Conservation (phyloP, 75 land plant genomes). For the Sequoiadendron giganteum region DNA sequence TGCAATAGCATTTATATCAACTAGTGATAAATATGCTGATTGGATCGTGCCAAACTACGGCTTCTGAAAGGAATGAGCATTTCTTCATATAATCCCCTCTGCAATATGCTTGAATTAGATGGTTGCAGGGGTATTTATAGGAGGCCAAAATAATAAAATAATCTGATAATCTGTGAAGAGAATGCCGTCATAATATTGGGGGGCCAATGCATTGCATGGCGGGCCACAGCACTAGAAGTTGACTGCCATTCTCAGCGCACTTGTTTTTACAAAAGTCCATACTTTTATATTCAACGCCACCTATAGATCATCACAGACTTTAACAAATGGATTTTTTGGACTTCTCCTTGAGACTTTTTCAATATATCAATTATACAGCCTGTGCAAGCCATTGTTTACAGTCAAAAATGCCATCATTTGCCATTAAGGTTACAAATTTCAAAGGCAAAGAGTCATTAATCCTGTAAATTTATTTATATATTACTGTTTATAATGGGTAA, state of each 20-base stretch:
- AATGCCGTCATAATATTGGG: background rate
- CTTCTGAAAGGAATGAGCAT: slow-evolving; percentile 4
- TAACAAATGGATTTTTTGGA: background rate
- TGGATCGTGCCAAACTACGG: slow-evolving; percentile 7
- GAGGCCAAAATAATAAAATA: background rate
- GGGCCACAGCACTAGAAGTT: slow-evolving; percentile 3
- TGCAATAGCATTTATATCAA: background rate
- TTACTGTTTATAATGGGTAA: too few species aligned
- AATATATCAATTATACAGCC: too few species aligned
- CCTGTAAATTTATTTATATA: too few species aligned
- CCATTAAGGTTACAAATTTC: too few species aligned
- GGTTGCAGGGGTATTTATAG: background rate
- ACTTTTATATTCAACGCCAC: background rate
- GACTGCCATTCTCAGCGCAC: background rate
- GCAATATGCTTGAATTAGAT: background rate
- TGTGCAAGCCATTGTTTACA: background rate
- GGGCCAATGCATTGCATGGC: background rate
- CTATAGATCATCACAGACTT: background rate
- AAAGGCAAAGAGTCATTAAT: too few species aligned
- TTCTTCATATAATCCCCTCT: too few species aligned
- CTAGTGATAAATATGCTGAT: background rate
- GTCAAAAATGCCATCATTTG: too few species aligned
- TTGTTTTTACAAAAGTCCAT: background rate
- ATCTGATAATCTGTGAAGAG: background rate
- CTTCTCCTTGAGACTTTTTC: background rate